Evolutionary conservation across 129 eudicot genomes (phyloP).

Genomic region (Escallonia rubra): DNA sequence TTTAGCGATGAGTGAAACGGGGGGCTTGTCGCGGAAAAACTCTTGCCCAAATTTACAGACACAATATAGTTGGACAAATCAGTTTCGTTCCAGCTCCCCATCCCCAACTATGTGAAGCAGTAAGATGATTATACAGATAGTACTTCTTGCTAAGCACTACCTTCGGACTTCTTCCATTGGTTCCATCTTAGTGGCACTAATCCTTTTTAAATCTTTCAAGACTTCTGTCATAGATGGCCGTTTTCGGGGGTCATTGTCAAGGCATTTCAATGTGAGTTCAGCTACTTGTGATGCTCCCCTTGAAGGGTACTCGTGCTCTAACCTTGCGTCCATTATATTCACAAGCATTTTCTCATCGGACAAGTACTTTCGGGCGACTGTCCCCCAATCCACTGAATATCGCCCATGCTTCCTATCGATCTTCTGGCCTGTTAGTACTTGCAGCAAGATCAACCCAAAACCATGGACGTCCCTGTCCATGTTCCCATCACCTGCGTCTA

Average conservation of each 20-base stretch:
- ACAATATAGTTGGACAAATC: too few relatives aligned
- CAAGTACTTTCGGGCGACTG: neutral
- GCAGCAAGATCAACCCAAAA: slow-evolving; percentile 32
- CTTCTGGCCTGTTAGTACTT: too few relatives aligned
- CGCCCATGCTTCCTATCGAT: too few relatives aligned
- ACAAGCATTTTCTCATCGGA: neutral
- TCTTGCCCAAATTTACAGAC: too few relatives aligned
- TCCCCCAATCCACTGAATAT: neutral
- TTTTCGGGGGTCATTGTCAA: neutral
- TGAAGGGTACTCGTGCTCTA: neutral
- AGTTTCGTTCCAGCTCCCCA: too few relatives aligned
- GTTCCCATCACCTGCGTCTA: slow-evolving; percentile 18
- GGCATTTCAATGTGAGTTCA: neutral
- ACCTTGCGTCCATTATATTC: neutral
- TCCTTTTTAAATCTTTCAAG: neutral
- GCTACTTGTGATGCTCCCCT: neutral
- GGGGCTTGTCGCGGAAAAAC: too few relatives aligned
- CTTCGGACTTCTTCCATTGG: too few relatives aligned
- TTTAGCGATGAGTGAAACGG: too few relatives aligned
- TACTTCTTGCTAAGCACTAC: too few relatives aligned
- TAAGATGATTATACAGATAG: too few relatives aligned
- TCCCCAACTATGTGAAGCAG: too few relatives aligned
- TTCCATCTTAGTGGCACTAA: neutral
- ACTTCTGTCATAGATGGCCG: slow-evolving; percentile 14
- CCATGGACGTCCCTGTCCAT: slow-evolving; percentile 37